Conservation (phyloP, 345 rosid species). For the Boechera stricta region DNA sequence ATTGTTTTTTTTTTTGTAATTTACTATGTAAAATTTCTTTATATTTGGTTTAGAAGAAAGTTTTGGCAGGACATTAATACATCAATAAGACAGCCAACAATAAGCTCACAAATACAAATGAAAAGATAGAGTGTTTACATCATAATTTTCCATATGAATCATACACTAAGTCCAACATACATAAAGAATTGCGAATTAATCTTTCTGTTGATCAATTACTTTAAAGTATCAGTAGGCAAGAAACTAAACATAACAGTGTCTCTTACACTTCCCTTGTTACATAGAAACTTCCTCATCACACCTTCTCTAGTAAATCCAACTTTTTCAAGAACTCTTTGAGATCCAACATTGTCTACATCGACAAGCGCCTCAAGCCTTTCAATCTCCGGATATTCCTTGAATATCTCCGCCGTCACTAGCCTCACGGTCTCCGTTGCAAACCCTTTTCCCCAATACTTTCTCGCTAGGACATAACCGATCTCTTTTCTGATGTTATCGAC, state of each 20-base stretch:
- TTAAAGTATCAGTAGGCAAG: conserved; percentile 56
- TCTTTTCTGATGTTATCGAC: conserved; percentile 59
- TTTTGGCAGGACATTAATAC: too few relatives aligned
- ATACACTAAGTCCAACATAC: neutral
- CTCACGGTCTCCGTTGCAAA: conserved; percentile 60
- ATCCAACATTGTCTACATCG: conserved; percentile 58
- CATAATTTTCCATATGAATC: neutral
- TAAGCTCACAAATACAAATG: too few relatives aligned
- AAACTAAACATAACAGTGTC: conserved; percentile 64
- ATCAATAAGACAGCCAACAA: too few relatives aligned
- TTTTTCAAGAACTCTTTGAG: conserved; percentile 66
- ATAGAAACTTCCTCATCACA: conserved; percentile 55
- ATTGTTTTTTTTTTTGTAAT: too few relatives aligned
- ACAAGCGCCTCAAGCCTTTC: conserved; percentile 70
- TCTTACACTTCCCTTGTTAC: conserved; percentile 56
- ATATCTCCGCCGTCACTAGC: conserved; percentile 49
- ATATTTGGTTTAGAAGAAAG: too few relatives aligned
- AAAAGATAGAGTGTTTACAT: neutral
- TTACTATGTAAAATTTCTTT: too few relatives aligned
- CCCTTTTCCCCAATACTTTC: conserved; percentile 63
- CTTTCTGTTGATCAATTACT: conserved; percentile 7
- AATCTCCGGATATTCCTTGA: conserved; percentile 53
- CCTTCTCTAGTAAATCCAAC: conserved; percentile 71
- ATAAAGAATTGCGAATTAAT: neutral
- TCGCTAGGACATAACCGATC: conserved; percentile 59